Base-by-base conservation (phyloP, 2,329 filamentous ascomycete genomes). In the Ilyonectria robusta region DNA sequence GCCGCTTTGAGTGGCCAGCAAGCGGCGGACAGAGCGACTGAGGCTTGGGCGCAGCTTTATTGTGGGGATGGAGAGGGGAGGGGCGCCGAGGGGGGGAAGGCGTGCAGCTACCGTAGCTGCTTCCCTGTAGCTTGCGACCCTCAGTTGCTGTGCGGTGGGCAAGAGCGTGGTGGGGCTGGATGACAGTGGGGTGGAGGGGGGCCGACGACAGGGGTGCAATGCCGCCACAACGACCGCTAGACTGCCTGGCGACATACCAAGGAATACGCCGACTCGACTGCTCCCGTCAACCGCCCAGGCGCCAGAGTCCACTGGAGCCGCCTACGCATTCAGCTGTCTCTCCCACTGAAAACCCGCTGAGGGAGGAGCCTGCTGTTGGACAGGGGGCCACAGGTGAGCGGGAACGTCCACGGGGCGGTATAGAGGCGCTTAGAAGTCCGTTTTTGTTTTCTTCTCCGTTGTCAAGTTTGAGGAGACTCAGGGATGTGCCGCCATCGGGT, bases 401-500 rank as follows among this genome's bases (percentile, higher is more conserved):
- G 26, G 26, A 26, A 26, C 26, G 26, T 26, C 26, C 26, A 26
- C 26, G 26, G 26, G 26, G 26, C 26, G 26, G 26, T 26, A 26
- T 26, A 26, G 26, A 26, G 26, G 26, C 26, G 26, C 26, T 26
- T 26, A 26, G 5, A 5, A 26, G 26, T 15, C 11, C n/a, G 37
- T 40, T 40, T 13, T 40, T 40, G 13, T 15, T 40, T 40, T 40
- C 13, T 40, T 40, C 33, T 10, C 37, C 48, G 54, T 47, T 56
- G 59, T 58, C 54, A 66, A 60, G 66, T 65, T 70, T 69, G 60
- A 62, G 56, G 62, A 67, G 62, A 58, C 63, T 66, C 71, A 75
- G 67, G 68, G 68, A 66, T 75, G 63, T 69, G 33, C 61, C 70
- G 60, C 69, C 72, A 67, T 72, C 60, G 65, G 60, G 66, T 70